Conservation (phyloP, 306 rosid genomes). For the Lotus japonicus region DNA sequence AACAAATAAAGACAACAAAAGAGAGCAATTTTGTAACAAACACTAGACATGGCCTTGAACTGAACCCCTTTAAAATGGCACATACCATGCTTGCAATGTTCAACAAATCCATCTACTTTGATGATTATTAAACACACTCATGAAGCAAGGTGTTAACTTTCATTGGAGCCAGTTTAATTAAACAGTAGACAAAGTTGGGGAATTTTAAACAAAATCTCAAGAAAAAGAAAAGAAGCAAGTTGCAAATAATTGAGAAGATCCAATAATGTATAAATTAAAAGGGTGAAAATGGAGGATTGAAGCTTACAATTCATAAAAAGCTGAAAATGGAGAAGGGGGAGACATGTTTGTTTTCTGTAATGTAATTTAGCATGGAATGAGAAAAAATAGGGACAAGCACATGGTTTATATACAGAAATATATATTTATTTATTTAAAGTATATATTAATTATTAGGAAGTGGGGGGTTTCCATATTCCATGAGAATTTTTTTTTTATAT, state of each 20-base stretch:
- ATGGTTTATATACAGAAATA: not conserved
- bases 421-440: not conserved
- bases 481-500: no score
- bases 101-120: not conserved
- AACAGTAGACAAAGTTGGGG: not conserved
- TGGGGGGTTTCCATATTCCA: no score
- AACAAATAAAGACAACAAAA: constrained; percentile 1
- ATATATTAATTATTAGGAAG: no score
- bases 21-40: not conserved
- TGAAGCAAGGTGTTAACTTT: not conserved
- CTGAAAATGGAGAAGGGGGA: constrained; percentile 21
- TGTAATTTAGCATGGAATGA: not conserved
- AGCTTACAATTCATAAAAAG: constrained; percentile 35
- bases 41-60: not conserved
- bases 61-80: not conserved
- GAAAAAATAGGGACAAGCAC: not conserved
- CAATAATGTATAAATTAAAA: not conserved
- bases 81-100: not conserved
- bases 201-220: not conserved
- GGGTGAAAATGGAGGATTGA: not conserved
- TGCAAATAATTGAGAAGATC: not conserved
- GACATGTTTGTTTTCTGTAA: constrained; percentile 9
- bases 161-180: not conserved
- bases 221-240: not conserved
- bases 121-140: not conserved